These are phyloP conservation scores for Monosporozyma yasuniensis DNA, from an alignment of 805 yeast species.

Conservation along the genomic window DNA sequence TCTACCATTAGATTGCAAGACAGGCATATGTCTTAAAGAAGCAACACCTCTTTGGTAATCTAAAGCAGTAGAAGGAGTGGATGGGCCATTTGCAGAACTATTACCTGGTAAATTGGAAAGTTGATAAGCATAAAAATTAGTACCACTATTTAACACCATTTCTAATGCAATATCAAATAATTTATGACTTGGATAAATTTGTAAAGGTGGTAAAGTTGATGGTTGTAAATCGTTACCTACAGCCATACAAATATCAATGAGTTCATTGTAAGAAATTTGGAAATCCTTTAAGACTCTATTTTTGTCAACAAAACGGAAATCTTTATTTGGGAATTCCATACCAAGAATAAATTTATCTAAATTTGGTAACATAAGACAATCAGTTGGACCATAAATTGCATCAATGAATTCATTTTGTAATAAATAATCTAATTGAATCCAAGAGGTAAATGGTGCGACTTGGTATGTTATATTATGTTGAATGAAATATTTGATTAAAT, in stretches of 20 bases:
- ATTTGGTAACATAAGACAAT: conserved; percentile 50
- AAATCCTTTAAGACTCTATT: conserved; percentile 51
- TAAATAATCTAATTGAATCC: conserved; percentile 71
- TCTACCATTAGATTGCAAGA: conserved; percentile 57
- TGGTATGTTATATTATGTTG: conserved; percentile 52
- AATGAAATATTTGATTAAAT: conserved; percentile 49
- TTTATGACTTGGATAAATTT: conserved; percentile 25
- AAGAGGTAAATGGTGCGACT: conserved; percentile 75
- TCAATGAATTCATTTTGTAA: conserved; percentile 50
- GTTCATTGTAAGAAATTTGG: conserved; percentile 51
- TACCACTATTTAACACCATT: conserved; percentile 35
- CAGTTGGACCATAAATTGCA: conserved; percentile 78
- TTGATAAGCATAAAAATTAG: conserved; percentile 39
- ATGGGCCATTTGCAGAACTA: background rate
- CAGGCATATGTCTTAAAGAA: conserved; percentile 63
- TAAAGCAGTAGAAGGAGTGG: conserved; percentile 31
- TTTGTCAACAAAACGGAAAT: conserved; percentile 60
- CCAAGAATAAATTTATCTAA: conserved; percentile 66
- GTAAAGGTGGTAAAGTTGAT: conserved; percentile 43
- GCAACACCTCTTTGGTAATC: conserved; percentile 61
- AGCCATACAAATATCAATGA: conserved; percentile 66
- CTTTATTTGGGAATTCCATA: conserved; percentile 56
- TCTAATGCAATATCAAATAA: conserved; percentile 33
- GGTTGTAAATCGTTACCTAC: conserved; percentile 76
- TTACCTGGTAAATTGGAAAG: conserved; percentile 28